Conservation (phyloP, 192 early-diverging fungal species). For the Polychytrium aggregatum region DNA sequence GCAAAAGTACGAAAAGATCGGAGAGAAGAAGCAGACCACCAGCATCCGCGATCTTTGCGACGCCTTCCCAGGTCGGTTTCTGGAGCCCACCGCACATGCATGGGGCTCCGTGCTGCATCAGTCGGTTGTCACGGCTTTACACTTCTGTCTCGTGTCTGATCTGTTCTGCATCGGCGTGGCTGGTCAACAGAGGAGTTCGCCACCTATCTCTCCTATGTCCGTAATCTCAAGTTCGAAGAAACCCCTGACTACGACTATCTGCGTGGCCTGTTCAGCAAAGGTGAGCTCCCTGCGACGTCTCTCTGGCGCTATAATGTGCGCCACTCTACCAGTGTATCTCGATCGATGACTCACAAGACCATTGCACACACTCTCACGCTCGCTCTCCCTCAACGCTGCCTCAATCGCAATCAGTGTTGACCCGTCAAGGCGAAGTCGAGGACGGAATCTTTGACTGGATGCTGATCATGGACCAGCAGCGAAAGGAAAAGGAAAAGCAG, state of each 20-base stretch:
- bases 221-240: conserved; percentile 90
- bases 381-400: too few species aligned
- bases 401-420: conserved; percentile 19
- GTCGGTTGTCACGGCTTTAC: neutral
- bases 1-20: conserved; percentile 99
- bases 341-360: too few species aligned
- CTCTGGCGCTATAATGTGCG: too few species aligned
- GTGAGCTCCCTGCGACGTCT: too few species aligned
- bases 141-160: conserved; percentile 2
- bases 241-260: conserved; percentile 95
- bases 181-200: conserved; percentile 75
- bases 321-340: too few species aligned
- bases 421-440: conserved; percentile 56
- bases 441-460: conserved; percentile 97
- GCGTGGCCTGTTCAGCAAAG: conserved; percentile 71
- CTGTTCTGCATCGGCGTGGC: neutral
- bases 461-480: conserved; percentile 39
- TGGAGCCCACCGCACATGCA: neutral
- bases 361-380: too few species aligned
- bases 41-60: conserved; percentile 83
- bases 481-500: conserved; percentile 25
- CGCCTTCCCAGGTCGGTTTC: conserved; percentile 75
- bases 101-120: too few species aligned
- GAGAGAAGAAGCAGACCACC: conserved; percentile 92
- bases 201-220: conserved; percentile 77